A percentile compares a stretch with the other conserved stretches of the same genome.
Evolutionary conservation across 208 protist species (phyloP).

Genomic region (Herpetomonas tarakana): DNA sequence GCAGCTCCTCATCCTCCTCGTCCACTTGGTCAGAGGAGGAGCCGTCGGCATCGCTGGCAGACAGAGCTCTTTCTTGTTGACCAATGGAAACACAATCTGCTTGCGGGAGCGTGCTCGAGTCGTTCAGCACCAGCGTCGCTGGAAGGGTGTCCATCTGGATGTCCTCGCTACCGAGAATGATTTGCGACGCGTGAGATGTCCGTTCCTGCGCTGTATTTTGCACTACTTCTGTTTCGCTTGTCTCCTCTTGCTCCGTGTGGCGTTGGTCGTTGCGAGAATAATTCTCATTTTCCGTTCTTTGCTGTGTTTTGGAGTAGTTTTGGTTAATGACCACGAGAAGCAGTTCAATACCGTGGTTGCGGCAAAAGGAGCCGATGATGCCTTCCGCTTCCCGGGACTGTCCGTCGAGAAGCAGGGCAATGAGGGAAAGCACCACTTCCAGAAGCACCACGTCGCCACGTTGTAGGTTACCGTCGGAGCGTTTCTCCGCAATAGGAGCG

Average conservation of each 20-base stretch:
- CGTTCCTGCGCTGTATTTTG: no score
- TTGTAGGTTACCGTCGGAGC: constrained; percentile 34
- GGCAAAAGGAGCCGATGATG: constrained; percentile 71
- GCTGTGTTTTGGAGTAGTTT: constrained; percentile 54
- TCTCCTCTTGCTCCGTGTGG: no score
- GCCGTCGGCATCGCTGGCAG: background rate
- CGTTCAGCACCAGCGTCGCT: background rate
- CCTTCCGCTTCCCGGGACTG: constrained; percentile 26
- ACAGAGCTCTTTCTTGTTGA: no score
- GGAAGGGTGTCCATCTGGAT: background rate
- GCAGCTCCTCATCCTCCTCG: constrained; percentile 9
- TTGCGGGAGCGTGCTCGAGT: background rate
- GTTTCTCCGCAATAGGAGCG: constrained; percentile 70
- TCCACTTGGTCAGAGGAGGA: constrained; percentile 2
- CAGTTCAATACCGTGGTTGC: constrained; percentile 81
- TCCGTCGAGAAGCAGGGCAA: constrained; percentile 58
- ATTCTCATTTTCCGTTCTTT: constrained; percentile 5
- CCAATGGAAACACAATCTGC: no score
- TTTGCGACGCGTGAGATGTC: background rate
- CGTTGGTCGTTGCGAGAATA: no score
- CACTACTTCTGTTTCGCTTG: no score
- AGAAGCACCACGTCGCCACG: constrained; percentile 68
- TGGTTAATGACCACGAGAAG: constrained; percentile 84
- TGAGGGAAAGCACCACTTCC: constrained; percentile 72
- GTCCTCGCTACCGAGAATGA: background rate